phyloP scores from a whole-genome alignment of 2,329 filamentous ascomycete species.

The Fusarium sp. region DNA sequence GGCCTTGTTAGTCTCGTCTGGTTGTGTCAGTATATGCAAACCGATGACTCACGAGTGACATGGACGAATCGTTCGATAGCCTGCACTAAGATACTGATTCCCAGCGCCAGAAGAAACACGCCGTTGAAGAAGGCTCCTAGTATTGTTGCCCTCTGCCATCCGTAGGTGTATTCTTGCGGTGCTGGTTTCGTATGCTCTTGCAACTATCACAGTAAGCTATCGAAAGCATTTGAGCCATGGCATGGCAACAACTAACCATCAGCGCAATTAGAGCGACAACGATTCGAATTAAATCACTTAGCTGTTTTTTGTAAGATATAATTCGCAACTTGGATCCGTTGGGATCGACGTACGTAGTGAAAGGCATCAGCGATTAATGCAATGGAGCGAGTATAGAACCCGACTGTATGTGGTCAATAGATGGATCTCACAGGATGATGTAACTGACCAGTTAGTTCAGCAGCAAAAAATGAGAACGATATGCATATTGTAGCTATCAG shows the following conservation, averaged over 20 bases:
- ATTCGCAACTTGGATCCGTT: not conserved
- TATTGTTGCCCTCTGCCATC: conserved; percentile 80
- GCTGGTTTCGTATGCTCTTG: conserved; percentile 63
- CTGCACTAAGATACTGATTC: conserved; percentile 78
- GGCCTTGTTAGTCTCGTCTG: conserved; percentile 15
- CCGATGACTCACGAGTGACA: conserved; percentile 58
- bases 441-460: conserved; percentile 60
- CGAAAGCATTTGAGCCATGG: not conserved
- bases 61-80: conserved; percentile 76
- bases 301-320: conserved; percentile 52
- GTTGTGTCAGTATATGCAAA: not conserved
- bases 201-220: conserved; percentile 54
- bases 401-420: conserved; percentile 56
- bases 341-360: conserved; percentile 65
- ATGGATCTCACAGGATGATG: not conserved
- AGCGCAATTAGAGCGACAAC: conserved; percentile 73
- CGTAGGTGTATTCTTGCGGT: conserved; percentile 68
- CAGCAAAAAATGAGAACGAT: conserved; percentile 62
- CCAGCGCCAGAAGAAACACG: conserved; percentile 77
- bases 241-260: conserved; percentile 57
- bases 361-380: conserved; percentile 82
- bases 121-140: conserved; percentile 86
- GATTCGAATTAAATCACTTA: conserved; percentile 78
- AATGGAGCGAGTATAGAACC: conserved; percentile 76
- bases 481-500: conserved; percentile 61